Evolutionary conservation across 2,329 filamentous ascomycete genomes (phyloP).

Genomic region (Fusarium solani-melongenae): DNA sequence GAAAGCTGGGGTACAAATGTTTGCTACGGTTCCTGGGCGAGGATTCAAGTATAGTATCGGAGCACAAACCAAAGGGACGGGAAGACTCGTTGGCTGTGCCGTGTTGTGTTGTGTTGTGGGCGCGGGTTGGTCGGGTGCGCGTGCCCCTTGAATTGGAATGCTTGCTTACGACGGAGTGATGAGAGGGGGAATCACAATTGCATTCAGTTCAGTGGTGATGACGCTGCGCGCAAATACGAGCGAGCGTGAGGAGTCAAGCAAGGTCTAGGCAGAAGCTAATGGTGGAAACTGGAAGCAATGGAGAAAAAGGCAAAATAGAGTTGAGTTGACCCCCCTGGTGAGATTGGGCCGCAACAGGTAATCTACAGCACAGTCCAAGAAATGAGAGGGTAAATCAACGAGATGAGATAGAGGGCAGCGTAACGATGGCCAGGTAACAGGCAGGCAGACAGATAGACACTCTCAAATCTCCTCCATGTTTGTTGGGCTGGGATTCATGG

Average conservation of each 20-base stretch:
- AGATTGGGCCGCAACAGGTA: not conserved
- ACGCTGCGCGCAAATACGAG: not conserved
- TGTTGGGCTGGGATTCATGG: slow-evolving; percentile 19
- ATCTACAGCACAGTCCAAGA: not conserved
- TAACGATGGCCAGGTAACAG: not conserved
- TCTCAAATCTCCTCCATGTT: not conserved
- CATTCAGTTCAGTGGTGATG: not conserved
- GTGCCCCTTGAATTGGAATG: slow-evolving; percentile 10
- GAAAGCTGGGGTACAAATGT: slow-evolving; percentile 3
- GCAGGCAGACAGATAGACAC: not conserved
- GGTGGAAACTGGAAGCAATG: not conserved
- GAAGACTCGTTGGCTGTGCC: not conserved
- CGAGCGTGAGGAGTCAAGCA: not conserved
- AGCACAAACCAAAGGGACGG: not conserved
- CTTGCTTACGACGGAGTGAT: not conserved
- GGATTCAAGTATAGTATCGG: not conserved
- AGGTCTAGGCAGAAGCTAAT: not conserved
- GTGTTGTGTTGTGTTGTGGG: slow-evolving; percentile 1
- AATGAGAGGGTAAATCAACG: not conserved
- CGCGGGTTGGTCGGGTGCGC: slow-evolving; percentile 14
- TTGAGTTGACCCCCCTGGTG: not conserved
- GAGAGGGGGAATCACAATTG: not conserved
- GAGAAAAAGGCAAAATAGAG: slow-evolving; percentile 12
- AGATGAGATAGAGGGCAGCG: not conserved
- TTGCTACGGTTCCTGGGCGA: not conserved